These are phyloP conservation scores for Phaseolus coccineus DNA, from an alignment of 331 rosid species.

Conservation along the genomic window DNA sequence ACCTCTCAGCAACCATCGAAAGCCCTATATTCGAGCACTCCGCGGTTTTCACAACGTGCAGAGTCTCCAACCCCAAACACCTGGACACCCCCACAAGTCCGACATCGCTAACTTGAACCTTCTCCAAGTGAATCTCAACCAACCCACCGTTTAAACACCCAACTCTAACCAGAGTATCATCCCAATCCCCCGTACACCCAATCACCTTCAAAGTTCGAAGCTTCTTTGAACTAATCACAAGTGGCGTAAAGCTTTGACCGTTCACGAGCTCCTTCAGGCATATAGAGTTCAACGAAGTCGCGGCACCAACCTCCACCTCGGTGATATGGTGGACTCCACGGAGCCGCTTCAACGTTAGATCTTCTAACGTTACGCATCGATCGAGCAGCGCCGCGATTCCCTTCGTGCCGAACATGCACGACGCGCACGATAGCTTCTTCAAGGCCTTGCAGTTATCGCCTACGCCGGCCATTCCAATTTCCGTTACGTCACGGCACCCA, in stretches of 20 bases:
- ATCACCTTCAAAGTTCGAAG: conserved; percentile 68
- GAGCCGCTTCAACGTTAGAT: conserved; percentile 80
- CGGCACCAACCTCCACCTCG: conserved; percentile 54
- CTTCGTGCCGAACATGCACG: conserved; percentile 69
- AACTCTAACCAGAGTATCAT: conserved; percentile 56
- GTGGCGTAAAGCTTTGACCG: conserved; percentile 74
- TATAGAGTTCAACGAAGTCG: conserved; percentile 68
- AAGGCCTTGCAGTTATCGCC: conserved; percentile 65
- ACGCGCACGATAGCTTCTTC: conserved; percentile 77
- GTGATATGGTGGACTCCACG: conserved; percentile 54
- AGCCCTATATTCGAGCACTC: conserved; percentile 79
- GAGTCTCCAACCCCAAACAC: conserved; percentile 63
- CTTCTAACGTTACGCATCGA: conserved; percentile 65
- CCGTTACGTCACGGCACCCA: conserved; percentile 73
- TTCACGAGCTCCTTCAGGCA: conserved; percentile 69
- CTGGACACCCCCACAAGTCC: conserved; percentile 73
- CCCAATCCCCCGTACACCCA: conserved; percentile 88
- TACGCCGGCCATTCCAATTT: conserved; percentile 61
- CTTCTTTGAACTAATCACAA: conserved; percentile 64
- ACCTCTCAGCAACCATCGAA: conserved; percentile 62
- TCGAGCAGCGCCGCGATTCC: conserved; percentile 70
- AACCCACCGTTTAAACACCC: conserved; percentile 54
- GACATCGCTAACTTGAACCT: conserved; percentile 77
- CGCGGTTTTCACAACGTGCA: conserved; percentile 70
- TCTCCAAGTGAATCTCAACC: conserved; percentile 77